phyloP scores from a whole-genome alignment of 345 rosid species.

The Cardamine occulta region DNA sequence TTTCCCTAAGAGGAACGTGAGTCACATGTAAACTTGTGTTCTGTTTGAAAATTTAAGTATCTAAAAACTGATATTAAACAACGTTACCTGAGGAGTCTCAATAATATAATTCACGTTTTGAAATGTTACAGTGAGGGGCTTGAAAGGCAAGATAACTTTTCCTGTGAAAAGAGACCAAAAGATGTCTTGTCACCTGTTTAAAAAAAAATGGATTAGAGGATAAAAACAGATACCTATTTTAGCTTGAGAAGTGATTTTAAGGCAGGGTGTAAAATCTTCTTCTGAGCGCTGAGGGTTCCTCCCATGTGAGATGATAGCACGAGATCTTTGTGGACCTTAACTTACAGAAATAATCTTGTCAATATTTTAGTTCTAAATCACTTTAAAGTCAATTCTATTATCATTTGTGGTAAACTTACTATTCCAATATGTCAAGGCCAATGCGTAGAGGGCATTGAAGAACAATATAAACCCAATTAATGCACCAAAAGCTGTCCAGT shows the following conservation, averaged over 20 bases:
- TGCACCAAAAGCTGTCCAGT: slow-evolving; percentile 59
- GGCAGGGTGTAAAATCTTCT: slow-evolving; percentile 16
- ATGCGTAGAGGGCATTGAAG: slow-evolving; percentile 55
- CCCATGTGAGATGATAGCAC: slow-evolving; percentile 22
- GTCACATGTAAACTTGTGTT: slow-evolving; percentile 14
- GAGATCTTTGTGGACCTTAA: slow-evolving; percentile 34
- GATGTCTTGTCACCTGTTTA: not conserved
- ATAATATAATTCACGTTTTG: slow-evolving; percentile 66
- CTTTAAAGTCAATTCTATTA: not conserved
- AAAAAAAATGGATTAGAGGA: not conserved
- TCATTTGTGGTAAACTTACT: slow-evolving; percentile 49
- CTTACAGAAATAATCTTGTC: not conserved
- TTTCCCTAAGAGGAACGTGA: slow-evolving; percentile 48
- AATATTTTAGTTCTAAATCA: not conserved
- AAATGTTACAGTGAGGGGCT: slow-evolving; percentile 64
- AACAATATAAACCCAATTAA: slow-evolving; percentile 58
- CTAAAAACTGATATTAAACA: not conserved
- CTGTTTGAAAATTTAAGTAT: not conserved
- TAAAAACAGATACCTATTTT: slow-evolving; percentile 20
- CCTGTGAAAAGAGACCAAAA: slow-evolving; percentile 45
- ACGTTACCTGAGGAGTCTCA: slow-evolving; percentile 65
- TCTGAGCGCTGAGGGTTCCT: slow-evolving; percentile 12
- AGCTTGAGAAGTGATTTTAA: not conserved
- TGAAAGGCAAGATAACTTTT: slow-evolving; percentile 69
- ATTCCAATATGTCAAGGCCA: slow-evolving; percentile 54